phyloP scores from a whole-genome alignment of 2,329 filamentous ascomycete species.

The Aspergillus sp. region DNA sequence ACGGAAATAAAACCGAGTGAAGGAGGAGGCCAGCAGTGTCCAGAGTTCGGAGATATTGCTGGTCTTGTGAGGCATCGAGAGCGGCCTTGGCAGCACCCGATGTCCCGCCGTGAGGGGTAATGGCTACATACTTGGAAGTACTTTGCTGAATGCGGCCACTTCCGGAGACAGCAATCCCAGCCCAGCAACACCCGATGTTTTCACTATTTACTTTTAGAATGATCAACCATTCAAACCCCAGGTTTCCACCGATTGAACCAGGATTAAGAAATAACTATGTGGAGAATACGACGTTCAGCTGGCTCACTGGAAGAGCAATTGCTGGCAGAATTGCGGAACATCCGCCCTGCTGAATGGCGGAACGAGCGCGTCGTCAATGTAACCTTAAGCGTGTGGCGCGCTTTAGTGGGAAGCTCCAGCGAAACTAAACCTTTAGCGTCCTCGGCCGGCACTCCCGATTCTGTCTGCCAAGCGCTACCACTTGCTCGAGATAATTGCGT shows the following conservation, averaged over 20 bases:
- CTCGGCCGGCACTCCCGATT: background rate
- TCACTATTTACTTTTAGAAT: background rate
- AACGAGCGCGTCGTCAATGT: background rate
- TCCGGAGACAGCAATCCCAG: background rate
- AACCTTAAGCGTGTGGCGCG: conserved; percentile 6
- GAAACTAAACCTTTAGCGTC: no score
- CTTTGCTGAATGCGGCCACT: background rate
- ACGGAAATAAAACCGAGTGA: background rate
- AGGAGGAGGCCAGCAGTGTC: background rate
- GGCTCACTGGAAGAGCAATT: background rate
- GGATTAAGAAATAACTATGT: background rate
- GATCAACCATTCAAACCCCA: background rate
- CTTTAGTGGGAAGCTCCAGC: background rate
- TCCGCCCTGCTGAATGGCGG: background rate
- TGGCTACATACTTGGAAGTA: background rate
- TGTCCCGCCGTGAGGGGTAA: background rate
- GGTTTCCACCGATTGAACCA: background rate
- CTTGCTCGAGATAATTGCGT: background rate
- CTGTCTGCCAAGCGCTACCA: background rate
- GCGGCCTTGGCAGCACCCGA: background rate
- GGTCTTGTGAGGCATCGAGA: background rate
- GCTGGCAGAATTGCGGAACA: background rate
- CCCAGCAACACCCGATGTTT: background rate
- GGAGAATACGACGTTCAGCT: no score
- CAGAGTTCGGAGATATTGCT: background rate